These are phyloP conservation scores for Astrothelium macrocarpum DNA, from an alignment of 495 filamentous ascomycete species.

Conservation along the genomic window DNA sequence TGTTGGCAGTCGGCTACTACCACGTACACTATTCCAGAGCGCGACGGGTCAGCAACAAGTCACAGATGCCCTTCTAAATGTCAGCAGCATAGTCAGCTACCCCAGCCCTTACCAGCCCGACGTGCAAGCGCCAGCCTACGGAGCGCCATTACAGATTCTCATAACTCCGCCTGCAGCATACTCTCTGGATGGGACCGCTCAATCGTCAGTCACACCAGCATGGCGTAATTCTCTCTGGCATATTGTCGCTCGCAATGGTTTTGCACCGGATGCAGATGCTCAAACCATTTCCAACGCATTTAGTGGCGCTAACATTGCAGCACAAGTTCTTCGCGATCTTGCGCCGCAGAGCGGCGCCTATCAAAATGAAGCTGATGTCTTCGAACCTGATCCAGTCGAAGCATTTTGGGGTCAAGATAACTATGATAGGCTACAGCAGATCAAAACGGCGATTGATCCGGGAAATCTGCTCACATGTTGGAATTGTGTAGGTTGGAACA, in stretches of 20 bases:
- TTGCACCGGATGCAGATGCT: constrained; percentile 9
- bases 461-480: constrained; percentile 14
- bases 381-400: constrained; percentile 4
- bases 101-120: background rate
- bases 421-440: constrained; percentile 9
- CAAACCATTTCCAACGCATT: background rate
- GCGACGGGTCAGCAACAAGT: constrained; percentile 5
- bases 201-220: constrained; percentile 11
- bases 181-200: constrained; percentile 8
- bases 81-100: background rate
- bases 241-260: constrained; percentile 4
- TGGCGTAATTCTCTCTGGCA: constrained; percentile 14
- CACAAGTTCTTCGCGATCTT: constrained; percentile 5
- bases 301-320: background rate
- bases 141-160: constrained; percentile 12
- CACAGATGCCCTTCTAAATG: constrained; percentile 8
- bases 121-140: constrained; percentile 1
- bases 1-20: constrained; percentile 10
- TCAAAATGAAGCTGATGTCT: constrained; percentile 15
- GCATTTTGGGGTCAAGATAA: constrained; percentile 13
- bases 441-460: constrained; percentile 13
- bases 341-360: constrained; percentile 13
- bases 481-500: constrained; percentile 12
- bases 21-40: background rate
- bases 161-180: constrained; percentile 12